Base-by-base conservation (phyloP, 2,329 filamentous ascomycete species). In the Xylariales sp. region DNA sequence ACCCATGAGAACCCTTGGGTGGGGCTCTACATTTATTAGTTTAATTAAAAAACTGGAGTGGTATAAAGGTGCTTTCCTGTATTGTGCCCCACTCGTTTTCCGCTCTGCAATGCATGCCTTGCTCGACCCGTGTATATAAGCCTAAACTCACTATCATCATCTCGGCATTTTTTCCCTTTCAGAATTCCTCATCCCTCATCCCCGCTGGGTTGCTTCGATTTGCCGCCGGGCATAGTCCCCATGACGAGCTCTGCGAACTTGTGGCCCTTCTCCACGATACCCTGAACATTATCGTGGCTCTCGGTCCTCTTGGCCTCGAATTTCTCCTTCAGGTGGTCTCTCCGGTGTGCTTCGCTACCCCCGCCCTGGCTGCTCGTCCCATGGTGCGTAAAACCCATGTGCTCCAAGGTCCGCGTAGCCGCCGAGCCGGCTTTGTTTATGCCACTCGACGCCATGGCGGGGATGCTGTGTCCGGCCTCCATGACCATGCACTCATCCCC, bases 401-500 rank as follows among this genome's bases (percentile, higher is more conserved):
- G 27, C 20, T 32, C 32, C 16, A 39, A 11, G 10, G 31, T 33
- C 39, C 32, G 42, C 11, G 20, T 18, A n/a, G 44, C 41, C 16
- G 40, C 44, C 16, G 40, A 29, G 40, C 44, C 40, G 12, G 44
- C 44, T 25, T 40, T 40, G 31, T 21, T 43, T 20, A 39, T 31
- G 8, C 39, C 36, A 18, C 24, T 21, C 2, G 44, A 35, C 43
- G 49, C 16, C 45, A 43, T 11, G 46, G 28, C n/a, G 45, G 46
- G 32, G 5, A 55, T 31, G 11, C 50, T 52, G 32, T 48, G 50
- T 5, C 57, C 58, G 9, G 59, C 58, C 36, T 64, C 67, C 8
- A 65, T 45, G 37, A 59, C 52, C 56, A 59, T 58, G 38, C 65
- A 53, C 14, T 64, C 61, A 19, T 61, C 64, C 29, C 66, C 58